Evolutionary conservation across 495 filamentous ascomycete species (phyloP).

Genomic region (Articulospora tetracladia): DNA sequence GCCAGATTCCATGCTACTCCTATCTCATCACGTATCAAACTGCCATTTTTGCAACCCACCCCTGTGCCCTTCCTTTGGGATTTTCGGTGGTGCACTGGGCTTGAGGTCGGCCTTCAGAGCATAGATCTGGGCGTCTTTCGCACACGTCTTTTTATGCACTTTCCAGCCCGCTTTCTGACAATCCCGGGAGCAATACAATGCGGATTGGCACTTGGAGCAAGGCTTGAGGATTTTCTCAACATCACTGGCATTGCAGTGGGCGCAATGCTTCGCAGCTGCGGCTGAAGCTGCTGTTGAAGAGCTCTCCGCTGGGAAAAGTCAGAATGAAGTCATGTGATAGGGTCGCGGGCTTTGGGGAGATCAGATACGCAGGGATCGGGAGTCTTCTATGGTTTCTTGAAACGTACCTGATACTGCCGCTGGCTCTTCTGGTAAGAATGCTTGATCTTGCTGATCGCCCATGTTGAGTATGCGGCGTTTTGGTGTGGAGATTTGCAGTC

Average conservation of each 20-base stretch:
- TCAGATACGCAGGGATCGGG: background rate
- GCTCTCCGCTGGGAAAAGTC: background rate
- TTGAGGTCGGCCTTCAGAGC: constrained; percentile 5
- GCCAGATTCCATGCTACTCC: too few relatives aligned
- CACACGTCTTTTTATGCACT: constrained; percentile 35
- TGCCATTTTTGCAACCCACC: constrained; percentile 16
- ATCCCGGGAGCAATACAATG: constrained; percentile 42
- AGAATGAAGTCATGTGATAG: background rate
- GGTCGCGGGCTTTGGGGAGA: background rate
- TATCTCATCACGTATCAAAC: constrained; percentile 11
- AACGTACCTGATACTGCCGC: background rate
- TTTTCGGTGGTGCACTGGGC: background rate
- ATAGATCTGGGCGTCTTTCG: constrained; percentile 6
- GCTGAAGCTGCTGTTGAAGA: background rate
- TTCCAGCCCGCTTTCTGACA: constrained; percentile 44
- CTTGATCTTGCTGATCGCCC: background rate
- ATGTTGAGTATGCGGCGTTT: background rate
- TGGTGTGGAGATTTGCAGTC: background rate
- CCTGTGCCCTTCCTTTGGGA: constrained; percentile 5
- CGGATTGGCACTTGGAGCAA: constrained; percentile 36
- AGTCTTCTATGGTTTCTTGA: background rate
- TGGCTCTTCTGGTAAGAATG: background rate
- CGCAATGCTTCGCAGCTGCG: background rate
- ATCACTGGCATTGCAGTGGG: background rate
- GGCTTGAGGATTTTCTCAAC: constrained; percentile 24